These are phyloP conservation scores for Boletus rubroflammeus DNA, from an alignment of 768 basidiomycete genomes.

Conservation along the genomic window DNA sequence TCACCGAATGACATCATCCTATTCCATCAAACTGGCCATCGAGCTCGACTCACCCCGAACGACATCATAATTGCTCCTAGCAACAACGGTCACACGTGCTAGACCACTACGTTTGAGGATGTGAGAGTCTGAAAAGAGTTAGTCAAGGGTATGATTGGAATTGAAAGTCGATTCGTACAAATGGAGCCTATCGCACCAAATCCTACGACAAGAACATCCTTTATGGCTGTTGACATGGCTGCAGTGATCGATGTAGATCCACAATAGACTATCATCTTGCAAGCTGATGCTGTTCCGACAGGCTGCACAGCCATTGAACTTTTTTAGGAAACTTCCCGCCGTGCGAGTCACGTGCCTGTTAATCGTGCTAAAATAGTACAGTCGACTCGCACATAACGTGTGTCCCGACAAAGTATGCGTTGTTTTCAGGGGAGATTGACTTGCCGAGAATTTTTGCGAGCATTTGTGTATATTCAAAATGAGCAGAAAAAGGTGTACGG, in stretches of 20 bases:
- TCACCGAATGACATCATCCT: too few species aligned
- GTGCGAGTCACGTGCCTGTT: too few species aligned
- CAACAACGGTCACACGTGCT: conserved; percentile 67
- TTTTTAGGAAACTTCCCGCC: too few species aligned
- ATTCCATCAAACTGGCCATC: not conserved
- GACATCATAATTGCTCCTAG: conserved; percentile 62
- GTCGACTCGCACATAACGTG: too few species aligned
- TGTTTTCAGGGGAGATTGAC: too few species aligned
- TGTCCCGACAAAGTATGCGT: too few species aligned
- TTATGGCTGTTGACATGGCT: conserved; percentile 22
- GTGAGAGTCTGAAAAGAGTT: conserved; percentile 42
- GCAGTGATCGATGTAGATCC: not conserved
- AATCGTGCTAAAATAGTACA: too few species aligned
- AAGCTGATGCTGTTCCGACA: not conserved
- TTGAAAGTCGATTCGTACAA: conserved; percentile 35
- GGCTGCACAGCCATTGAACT: too few species aligned
- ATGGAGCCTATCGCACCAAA: conserved; percentile 65
- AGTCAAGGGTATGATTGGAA: not conserved
- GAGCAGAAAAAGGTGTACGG: too few species aligned
- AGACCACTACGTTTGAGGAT: conserved; percentile 54
- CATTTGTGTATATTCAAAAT: too few species aligned
- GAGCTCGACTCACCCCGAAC: conserved; percentile 40
- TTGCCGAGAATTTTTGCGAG: too few species aligned
- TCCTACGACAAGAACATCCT: conserved; percentile 58
- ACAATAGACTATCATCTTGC: too few species aligned